A percentile compares a stretch with the other conserved stretches of the same genome.
These are phyloP conservation scores for Candida tunisiensis DNA, from an alignment of 1,139 yeast species.

Conservation along the genomic window DNA sequence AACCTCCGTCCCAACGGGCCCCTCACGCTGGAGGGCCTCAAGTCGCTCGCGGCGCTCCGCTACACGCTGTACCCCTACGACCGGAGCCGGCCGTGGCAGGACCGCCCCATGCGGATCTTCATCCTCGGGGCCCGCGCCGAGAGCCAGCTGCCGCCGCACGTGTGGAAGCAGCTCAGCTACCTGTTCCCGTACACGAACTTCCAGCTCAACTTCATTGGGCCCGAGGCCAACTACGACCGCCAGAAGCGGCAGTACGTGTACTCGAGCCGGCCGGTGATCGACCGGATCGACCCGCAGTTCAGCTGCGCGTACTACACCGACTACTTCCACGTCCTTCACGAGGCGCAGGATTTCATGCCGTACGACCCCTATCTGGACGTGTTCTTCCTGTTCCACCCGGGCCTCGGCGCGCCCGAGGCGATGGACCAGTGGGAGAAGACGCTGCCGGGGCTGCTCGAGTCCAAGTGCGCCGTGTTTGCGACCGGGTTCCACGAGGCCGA, in stretches of 20 bases:
- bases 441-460: slow-evolving; percentile 71
- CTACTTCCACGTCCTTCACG: slow-evolving; percentile 80
- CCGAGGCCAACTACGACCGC: slow-evolving; percentile 69
- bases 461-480: slow-evolving; percentile 81
- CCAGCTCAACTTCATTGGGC: slow-evolving; percentile 87
- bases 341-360: slow-evolving; percentile 89
- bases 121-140: slow-evolving; percentile 88
- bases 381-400: slow-evolving; percentile 92
- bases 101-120: slow-evolving; percentile 80
- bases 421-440: slow-evolving; percentile 69
- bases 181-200: slow-evolving; percentile 69
- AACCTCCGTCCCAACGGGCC: slow-evolving; percentile 72
- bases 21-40: slow-evolving; percentile 77
- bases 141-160: slow-evolving; percentile 84
- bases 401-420: slow-evolving; percentile 72
- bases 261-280: slow-evolving; percentile 44
- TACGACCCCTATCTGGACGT: slow-evolving; percentile 92
- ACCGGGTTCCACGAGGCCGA: slow-evolving; percentile 83
- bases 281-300: slow-evolving; percentile 61
- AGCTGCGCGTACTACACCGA: slow-evolving; percentile 73
- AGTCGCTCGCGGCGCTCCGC: slow-evolving; percentile 78
- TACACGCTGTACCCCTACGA: slow-evolving; percentile 75
- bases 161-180: slow-evolving; percentile 87
- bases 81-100: slow-evolving; percentile 37
- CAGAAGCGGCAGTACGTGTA: slow-evolving; percentile 36